Evolutionary conservation across 2,329 filamentous ascomycete species (phyloP).

Genomic region (Lecanicillium sp.): DNA sequence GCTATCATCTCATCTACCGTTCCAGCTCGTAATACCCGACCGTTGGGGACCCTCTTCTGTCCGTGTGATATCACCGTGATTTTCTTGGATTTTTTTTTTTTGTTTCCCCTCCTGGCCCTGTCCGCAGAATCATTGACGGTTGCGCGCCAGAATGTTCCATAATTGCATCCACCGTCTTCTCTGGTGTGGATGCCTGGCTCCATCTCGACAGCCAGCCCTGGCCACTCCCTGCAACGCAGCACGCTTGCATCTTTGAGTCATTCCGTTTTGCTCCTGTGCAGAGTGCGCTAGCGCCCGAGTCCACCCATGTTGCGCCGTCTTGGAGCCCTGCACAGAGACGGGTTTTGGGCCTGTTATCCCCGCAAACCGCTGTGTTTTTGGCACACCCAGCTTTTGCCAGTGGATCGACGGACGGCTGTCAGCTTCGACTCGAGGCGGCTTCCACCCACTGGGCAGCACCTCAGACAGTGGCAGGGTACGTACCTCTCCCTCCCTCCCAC

Average conservation of each 20-base stretch:
- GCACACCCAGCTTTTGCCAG: background rate
- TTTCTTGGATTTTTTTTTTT: no score
- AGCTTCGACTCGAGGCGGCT: background rate
- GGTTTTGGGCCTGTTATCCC: slow-evolving; percentile 4
- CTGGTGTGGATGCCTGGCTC: no score
- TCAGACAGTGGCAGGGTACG: background rate
- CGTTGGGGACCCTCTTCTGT: no score
- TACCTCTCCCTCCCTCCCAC: background rate
- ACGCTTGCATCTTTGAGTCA: slow-evolving; percentile 3
- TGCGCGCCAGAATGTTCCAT: no score
- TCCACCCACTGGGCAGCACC: background rate
- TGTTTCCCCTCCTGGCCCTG: no score
- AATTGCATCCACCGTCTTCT: no score
- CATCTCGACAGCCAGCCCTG: no score
- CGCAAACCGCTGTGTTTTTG: slow-evolving; percentile 1
- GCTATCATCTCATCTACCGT: no score
- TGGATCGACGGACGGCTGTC: background rate
- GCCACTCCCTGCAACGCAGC: no score
- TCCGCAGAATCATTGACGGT: no score
- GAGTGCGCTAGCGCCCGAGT: slow-evolving; percentile 7
- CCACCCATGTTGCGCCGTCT: background rate
- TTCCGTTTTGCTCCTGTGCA: slow-evolving; percentile 7
- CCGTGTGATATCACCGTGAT: no score
- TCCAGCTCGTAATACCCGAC: no score
- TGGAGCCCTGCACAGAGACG: background rate